These are phyloP conservation scores for Phaeosphaeriaceae sp. DNA, from an alignment of 2,329 filamentous ascomycete genomes.

Conservation along the genomic window DNA sequence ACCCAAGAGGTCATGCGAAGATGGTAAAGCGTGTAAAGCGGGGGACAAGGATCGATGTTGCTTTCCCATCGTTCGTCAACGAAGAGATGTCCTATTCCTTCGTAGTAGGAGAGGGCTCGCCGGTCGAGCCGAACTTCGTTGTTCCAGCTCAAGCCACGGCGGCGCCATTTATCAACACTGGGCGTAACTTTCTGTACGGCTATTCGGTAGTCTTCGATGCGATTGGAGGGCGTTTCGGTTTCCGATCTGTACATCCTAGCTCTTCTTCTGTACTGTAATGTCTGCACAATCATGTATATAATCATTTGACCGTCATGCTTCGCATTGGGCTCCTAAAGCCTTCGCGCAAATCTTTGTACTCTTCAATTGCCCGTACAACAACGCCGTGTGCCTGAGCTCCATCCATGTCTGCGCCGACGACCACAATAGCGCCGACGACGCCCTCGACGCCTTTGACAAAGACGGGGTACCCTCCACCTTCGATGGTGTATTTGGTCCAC, in stretches of 20 bases:
- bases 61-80: constrained; percentile 27
- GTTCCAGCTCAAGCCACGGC: constrained; percentile 29
- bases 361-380: constrained; percentile 72
- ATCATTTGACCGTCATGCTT: constrained; percentile 44
- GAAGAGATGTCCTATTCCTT: constrained; percentile 33
- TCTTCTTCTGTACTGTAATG: constrained; percentile 25
- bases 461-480: constrained; percentile 79
- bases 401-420: constrained; percentile 71
- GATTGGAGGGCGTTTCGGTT: constrained; percentile 39
- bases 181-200: constrained; percentile 41
- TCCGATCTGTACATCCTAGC: constrained; percentile 28
- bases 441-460: constrained; percentile 77
- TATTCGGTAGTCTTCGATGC: constrained; percentile 48
- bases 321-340: constrained; percentile 45
- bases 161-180: constrained; percentile 44
- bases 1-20: constrained; percentile 31
- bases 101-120: constrained; percentile 31
- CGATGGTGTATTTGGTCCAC: constrained; percentile 73
- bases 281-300: constrained; percentile 20
- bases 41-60: constrained; percentile 38
- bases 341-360: constrained; percentile 54
- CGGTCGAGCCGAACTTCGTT: constrained; percentile 38
- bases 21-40: constrained; percentile 40
- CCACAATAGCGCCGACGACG: constrained; percentile 76
- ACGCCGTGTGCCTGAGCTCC: constrained; percentile 81